Evolutionary conservation across 2,329 filamentous ascomycete species (phyloP), one percentile per base, ranked within the genome.

Genomic region (Diaporthe batatas): DNA sequence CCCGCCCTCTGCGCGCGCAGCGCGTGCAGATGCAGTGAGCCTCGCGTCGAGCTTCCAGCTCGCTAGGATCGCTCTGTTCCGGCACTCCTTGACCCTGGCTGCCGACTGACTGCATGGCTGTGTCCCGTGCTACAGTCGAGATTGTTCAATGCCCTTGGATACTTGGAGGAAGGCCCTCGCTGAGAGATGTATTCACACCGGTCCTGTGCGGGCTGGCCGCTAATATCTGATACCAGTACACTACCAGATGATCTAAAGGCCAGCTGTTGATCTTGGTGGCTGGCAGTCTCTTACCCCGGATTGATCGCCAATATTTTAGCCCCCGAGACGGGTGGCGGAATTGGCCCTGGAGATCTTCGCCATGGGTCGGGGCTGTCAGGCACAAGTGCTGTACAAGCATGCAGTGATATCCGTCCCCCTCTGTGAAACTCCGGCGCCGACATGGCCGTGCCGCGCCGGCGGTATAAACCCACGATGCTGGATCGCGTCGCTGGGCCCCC

Each of bases 281-380:
- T 65, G 59, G 42, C 44, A 29, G 23, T 34, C 16, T 25, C 12
- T 18, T 25, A 47, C 58, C 68, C 72, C 58, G 42, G 49, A 58
- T 54, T 67, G 68, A 70, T 73, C 68, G 68, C 34, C 72, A 47
- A 44, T 29, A n/a, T 51, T 42, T 42, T 42, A 18, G 39, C 51
- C 18, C 49, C 67, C 29, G 25, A 58, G 42, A 23, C n/a, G n/a
- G 44, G 49, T 34, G 42, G 59, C 42, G 2, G 44, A 25, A 49
- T 49, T 49, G 44, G 59, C 58, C 16, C 23, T 49, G 10, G 42
- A 64, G 58, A 64, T 64, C 59, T 21, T 65, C 32, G 64, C 44
- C 29, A 42, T 42, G 39, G 39, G 39, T 42, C 16, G 36, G 49
- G 55, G 14, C 39, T 42, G n/a, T 58, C 23, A 23, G 25, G 39